Base-by-base conservation (phyloP, 805 yeast genomes). In the Pichia occidentalis region DNA sequence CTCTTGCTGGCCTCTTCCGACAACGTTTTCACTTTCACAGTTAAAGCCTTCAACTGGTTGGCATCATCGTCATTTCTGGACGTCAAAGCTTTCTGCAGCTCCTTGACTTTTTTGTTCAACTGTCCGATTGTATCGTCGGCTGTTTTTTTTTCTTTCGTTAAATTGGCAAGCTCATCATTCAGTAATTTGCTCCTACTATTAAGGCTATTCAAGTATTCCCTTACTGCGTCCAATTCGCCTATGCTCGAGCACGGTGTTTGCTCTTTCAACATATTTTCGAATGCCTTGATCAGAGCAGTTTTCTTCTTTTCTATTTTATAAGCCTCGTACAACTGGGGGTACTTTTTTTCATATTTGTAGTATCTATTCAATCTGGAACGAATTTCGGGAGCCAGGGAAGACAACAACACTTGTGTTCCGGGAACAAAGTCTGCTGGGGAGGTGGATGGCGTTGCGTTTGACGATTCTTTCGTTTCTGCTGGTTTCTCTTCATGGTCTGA, bases 301-400 rank as follows among this genome's bases (percentile, higher is more conserved):
- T 79, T 82, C 34, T 71, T 65, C 61, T 83, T 85, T 56, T 88
- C 96, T 1, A 70, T 64, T 53, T 86, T 84, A 62, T 85, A 92
- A 0, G 97, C 96, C 30, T 81, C 81, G 35, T 87, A 68, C 12
- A 90, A 64, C 29, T 77, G 63, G 0, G 98, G 98, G 54, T 92
- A 90, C 57, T 86, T 87, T 35, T 81, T 82, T 57, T 90, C 97
- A 57, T 88, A 90, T 56, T 86, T 87, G 40, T 71, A 75, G 52
- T 83, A 85, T 62, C 85, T 88, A 39, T 71, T 70, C 57, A 87
- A 59, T 51, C 80, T 82, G 5, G 77, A 60, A 42, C 72, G 70
- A 13, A 86, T 60, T 4, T 71, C 75, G 2, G 71, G 69, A 0
- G 85, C 75, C 24, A 82, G 54, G 2, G 67, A 68, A n/a, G 63